Evolutionary conservation across 305 asterid genomes (phyloP).

Genomic region (Solanum hybrid): DNA sequence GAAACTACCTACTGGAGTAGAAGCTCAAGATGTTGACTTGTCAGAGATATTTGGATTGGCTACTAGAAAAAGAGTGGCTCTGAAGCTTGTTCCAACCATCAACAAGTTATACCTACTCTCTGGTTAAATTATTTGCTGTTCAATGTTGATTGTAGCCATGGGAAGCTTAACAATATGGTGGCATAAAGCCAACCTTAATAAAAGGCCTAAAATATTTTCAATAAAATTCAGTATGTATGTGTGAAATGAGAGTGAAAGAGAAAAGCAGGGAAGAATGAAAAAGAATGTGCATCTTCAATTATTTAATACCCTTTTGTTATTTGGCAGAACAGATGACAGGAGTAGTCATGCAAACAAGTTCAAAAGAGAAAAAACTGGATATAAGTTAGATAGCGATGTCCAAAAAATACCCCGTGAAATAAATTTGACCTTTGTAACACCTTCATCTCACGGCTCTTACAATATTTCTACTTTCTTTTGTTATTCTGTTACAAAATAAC

Average conservation of each 20-base stretch:
- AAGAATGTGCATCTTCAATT: no score
- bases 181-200: neutral
- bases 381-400: neutral
- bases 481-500: no score
- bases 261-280: no score
- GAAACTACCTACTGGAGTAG: conserved; percentile 21
- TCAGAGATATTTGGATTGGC: conserved; percentile 28
- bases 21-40: conserved; percentile 16
- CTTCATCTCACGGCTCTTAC: neutral
- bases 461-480: no score
- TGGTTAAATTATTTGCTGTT: neutral
- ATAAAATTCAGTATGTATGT: neutral
- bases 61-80: conserved; percentile 19
- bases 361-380: no score
- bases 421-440: neutral
- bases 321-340: no score
- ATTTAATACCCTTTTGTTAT: no score
- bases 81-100: conserved; percentile 23
- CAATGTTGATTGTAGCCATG: neutral
- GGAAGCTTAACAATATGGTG: neutral
- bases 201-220: neutral
- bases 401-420: neutral
- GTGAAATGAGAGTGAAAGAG: neutral
- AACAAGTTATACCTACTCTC: neutral
- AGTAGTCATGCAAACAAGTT: no score